Evolutionary conservation across 768 basidiomycete genomes (phyloP), one percentile per base, ranked within the genome.

Genomic region (Amylocystis lapponica): DNA sequence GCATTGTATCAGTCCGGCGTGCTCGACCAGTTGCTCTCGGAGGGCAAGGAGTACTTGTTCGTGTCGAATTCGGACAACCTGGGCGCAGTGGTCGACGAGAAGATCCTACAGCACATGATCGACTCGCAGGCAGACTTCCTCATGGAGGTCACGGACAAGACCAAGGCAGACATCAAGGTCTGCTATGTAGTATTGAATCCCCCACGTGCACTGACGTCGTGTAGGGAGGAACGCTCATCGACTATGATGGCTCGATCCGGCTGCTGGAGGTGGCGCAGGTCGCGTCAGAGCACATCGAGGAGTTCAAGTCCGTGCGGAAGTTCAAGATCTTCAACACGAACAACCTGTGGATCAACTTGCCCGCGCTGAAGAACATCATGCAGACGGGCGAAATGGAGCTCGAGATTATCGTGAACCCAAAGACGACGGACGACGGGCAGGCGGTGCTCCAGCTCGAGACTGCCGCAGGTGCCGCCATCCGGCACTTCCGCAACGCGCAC

Each of bases 251-350:
- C 42, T 66, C 66, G 30, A 65, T 85, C 38, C 72, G 83, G 43
- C 66, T 86, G n/a, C 74, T 86, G 51, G 83, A 86, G 65, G 81
- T 86, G 36, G 84, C 84, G 3, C 83, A 86, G 59, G 84, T 86
- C 6, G 78, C 82, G 19, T 74, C 70, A 27, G 83, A 83, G 58
- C 83, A 84, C 54, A 66, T 82, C 37, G 80, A 85, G 56, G 82
- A 83, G 58, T 85, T 85, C 75, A 83, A 83, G 59, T 76, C 74
- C n/a, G 69, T 81, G 33, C 74, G 83, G 50, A 85, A 83, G 62
- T 90, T 90, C 78, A 83, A 85, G 69, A 79, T 82, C 54, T 82
- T 86, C 75, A 83, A 83, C 65, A 80, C 81, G 20, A 83, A 83
- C 65, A 82, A 80, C 56, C 57, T 81, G 41, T 81, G 74, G 74